phyloP scores from a whole-genome alignment of 2,329 filamentous ascomycete species.

The Penicillium occitanis region DNA sequence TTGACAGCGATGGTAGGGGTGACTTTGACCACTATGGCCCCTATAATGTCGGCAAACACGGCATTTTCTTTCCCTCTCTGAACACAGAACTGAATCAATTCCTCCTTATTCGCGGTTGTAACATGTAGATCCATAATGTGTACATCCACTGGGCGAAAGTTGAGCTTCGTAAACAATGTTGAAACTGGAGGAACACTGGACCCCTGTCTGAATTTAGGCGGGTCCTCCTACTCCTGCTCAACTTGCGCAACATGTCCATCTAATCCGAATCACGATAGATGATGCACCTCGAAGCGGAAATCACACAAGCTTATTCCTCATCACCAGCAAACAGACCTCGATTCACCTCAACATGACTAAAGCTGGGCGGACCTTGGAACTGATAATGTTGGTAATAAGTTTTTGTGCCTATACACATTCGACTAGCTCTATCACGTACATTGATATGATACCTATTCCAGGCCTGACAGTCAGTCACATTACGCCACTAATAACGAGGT shows the following conservation, averaged over 20 bases:
- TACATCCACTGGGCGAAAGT: neutral
- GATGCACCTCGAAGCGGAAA: conserved; percentile 23
- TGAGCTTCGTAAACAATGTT: neutral
- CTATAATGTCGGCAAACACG: conserved; percentile 5
- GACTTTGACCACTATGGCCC: conserved; percentile 19
- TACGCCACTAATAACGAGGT: neutral
- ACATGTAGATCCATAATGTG: conserved; percentile 13
- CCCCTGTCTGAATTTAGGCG: no score
- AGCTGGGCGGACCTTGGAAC: conserved; percentile 4
- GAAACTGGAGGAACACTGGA: neutral
- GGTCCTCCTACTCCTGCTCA: neutral
- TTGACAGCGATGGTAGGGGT: conserved; percentile 25
- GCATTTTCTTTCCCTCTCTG: conserved; percentile 16
- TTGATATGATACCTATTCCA: conserved; percentile 7
- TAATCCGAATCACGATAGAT: conserved; percentile 19
- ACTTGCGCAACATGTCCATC: neutral
- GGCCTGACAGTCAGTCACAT: conserved; percentile 8
- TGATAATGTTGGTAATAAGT: conserved; percentile 8
- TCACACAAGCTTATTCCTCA: conserved; percentile 9
- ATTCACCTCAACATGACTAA: conserved; percentile 20
- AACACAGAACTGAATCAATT: conserved; percentile 6
- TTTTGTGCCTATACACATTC: conserved; percentile 10
- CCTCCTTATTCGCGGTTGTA: conserved; percentile 4
- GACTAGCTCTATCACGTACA: conserved; percentile 1
- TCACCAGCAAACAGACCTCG: neutral